Conservation (phyloP, 805 yeast species). For the Teunomyces tritomae region DNA sequence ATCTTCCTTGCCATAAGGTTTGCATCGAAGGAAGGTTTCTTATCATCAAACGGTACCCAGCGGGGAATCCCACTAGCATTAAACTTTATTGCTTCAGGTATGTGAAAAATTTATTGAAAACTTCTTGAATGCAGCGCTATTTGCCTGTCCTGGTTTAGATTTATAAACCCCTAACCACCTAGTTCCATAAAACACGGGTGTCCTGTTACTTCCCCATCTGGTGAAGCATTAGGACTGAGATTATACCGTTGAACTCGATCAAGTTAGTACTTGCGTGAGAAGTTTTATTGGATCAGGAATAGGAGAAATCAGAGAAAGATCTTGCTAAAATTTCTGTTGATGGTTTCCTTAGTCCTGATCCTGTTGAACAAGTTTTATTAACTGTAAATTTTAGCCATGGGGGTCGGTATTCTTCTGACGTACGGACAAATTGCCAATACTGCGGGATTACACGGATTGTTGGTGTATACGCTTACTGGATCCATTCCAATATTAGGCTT, state of each 20-base stretch:
- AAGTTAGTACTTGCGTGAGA: conserved; percentile 84
- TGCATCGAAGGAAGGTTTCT: conserved; percentile 53
- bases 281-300: neutral
- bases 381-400: conserved; percentile 54
- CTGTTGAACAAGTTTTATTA: conserved; percentile 1
- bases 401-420: conserved; percentile 83
- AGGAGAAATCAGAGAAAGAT: neutral
- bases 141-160: neutral
- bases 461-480: conserved; percentile 77
- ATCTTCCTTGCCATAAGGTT: conserved; percentile 53
- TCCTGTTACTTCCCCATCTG: conserved; percentile 23
- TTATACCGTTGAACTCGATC: conserved; percentile 77
- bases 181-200: conserved; percentile 42
- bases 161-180: conserved; percentile 1
- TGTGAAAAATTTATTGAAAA: conserved; percentile 28
- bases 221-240: conserved; percentile 54
- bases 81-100: conserved; percentile 88
- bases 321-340: neutral
- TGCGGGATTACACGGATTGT: conserved; percentile 82
- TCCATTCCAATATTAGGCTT: conserved; percentile 84
- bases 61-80: conserved; percentile 77
- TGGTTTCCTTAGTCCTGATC: neutral
- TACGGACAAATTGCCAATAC: conserved; percentile 84
- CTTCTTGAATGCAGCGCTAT: neutral
- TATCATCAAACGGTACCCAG: conserved; percentile 79